Percentiles rank a stretch among this genome's conserved stretches.
phyloP scores from a whole-genome alignment of 148 eudicot genomes.

The Cornus controversa region DNA sequence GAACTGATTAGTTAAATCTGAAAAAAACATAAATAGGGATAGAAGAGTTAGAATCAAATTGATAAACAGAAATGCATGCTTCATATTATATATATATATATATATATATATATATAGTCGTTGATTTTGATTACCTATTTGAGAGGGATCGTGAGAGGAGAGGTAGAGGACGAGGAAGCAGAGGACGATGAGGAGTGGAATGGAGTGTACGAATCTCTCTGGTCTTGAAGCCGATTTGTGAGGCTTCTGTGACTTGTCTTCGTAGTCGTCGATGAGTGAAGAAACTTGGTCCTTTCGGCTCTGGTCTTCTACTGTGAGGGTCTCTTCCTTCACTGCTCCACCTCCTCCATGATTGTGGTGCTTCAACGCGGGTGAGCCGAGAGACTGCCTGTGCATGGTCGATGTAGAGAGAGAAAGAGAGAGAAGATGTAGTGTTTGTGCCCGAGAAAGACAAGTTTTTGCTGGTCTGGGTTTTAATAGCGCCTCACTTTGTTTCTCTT shows the following conservation, averaged over 20 bases:
- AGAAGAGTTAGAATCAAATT: not conserved
- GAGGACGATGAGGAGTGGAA: conserved; percentile 61
- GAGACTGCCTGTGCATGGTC: conserved; percentile 34
- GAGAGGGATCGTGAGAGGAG: conserved; percentile 76
- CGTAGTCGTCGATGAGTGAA: conserved; percentile 24
- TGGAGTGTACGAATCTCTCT: conserved; percentile 57
- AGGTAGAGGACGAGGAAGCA: conserved; percentile 80
- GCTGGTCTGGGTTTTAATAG: not conserved
- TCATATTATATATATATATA: not conserved
- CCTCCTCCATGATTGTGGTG: conserved; percentile 20
- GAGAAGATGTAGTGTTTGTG: not conserved
- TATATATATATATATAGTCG: not conserved
- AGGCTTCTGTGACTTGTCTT: conserved; percentile 59
- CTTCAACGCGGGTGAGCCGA: conserved; percentile 36
- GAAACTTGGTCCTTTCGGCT: conserved; percentile 29
- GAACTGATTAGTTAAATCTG: conserved; percentile 36
- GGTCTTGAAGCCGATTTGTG: conserved; percentile 25
- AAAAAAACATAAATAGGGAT: no score
- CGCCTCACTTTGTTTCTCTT: not conserved
- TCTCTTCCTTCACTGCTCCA: not conserved
- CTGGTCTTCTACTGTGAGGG: conserved; percentile 24
- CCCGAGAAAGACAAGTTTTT: conserved; percentile 3
- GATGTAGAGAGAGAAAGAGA: not conserved
- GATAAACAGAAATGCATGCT: not conserved
- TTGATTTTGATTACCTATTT: conserved; percentile 37